Conservation (phyloP, 371 early-diverging fungal genomes). For the Mucor piriformis region DNA sequence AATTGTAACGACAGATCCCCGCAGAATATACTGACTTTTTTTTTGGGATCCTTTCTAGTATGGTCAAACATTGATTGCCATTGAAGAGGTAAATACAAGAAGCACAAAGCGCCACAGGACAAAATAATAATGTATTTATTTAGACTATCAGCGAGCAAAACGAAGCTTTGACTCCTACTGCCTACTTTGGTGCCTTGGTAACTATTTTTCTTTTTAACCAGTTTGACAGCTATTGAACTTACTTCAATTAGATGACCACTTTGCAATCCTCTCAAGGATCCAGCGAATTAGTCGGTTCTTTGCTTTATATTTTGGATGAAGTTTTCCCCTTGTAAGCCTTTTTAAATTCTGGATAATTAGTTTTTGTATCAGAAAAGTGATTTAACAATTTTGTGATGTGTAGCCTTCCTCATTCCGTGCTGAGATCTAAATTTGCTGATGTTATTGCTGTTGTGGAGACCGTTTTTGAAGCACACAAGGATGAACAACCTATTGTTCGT, state of each 20-base stretch:
- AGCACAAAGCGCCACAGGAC: not conserved
- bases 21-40: not conserved
- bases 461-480: slow-evolving; percentile 60
- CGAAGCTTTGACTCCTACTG: slow-evolving; percentile 67
- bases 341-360: too few relatives aligned
- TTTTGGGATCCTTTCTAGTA: slow-evolving; percentile 31
- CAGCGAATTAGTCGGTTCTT: slow-evolving; percentile 63
- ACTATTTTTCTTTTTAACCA: slow-evolving; percentile 11
- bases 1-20: not conserved
- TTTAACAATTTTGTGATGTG: too few relatives aligned
- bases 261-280: slow-evolving; percentile 50
- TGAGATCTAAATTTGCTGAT: slow-evolving; percentile 67
- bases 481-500: slow-evolving; percentile 77
- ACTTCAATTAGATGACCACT: slow-evolving; percentile 85
- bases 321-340: slow-evolving; percentile 74
- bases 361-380: too few relatives aligned
- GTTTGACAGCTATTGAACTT: not conserved
- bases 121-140: not conserved
- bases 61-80: slow-evolving; percentile 81
- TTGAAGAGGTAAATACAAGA: slow-evolving; percentile 71
- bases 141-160: slow-evolving; percentile 79
- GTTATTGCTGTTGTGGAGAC: slow-evolving; percentile 61
- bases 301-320: slow-evolving; percentile 79
- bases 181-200: slow-evolving; percentile 91
- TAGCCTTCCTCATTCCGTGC: slow-evolving; percentile 63